These are phyloP conservation scores for Yamadazyma olivae DNA, from an alignment of 805 yeast genomes.

Conservation along the genomic window DNA sequence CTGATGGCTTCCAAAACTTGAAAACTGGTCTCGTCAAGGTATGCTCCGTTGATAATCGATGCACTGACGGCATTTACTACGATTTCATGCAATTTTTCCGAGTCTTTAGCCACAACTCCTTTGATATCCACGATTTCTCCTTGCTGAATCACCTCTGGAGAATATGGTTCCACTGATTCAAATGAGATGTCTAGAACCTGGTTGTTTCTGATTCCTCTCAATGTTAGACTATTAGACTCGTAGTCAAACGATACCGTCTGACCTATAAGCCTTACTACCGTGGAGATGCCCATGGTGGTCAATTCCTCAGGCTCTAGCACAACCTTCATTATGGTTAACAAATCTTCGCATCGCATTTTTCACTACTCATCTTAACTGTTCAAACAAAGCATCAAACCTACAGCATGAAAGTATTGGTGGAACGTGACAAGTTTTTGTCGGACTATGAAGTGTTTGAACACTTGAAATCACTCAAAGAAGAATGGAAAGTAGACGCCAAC, in stretches of 20 bases:
- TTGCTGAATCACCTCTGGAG: constrained; percentile 2
- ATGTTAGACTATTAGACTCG: neutral
- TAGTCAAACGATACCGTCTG: constrained; percentile 5
- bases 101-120: neutral
- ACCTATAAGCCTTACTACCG: constrained; percentile 2
- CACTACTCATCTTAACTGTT: no score
- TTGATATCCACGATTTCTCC: constrained; percentile 6
- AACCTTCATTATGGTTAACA: constrained; percentile 4
- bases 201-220: neutral
- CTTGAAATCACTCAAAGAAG: constrained; percentile 34
- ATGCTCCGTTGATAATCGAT: constrained; percentile 1
- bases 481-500: constrained; percentile 13
- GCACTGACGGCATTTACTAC: neutral
- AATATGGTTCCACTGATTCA: constrained; percentile 1
- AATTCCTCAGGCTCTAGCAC: constrained; percentile 1
- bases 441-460: constrained; percentile 64
- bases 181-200: neutral
- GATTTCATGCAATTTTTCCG: neutral
- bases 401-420: constrained; percentile 44
- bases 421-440: constrained; percentile 58
- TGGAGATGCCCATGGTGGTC: neutral
- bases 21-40: constrained; percentile 1
- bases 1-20: neutral
- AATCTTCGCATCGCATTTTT: neutral
- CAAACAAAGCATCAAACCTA: no score